Conservation (phyloP, 2,329 filamentous ascomycete species). For the Ploettnerulaceae sp. region DNA sequence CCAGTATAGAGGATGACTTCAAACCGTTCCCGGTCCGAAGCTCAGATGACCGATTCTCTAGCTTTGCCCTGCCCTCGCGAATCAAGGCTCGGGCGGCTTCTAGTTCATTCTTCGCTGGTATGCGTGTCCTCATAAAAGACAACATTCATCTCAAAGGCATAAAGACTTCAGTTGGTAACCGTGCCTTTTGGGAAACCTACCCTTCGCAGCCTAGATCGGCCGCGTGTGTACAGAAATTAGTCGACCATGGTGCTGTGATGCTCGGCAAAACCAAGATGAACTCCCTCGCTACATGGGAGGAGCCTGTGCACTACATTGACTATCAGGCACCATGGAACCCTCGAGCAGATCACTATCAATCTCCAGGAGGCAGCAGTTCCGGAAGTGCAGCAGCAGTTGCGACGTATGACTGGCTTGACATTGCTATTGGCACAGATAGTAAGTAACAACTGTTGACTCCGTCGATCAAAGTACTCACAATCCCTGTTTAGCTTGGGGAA, state of each 20-base stretch:
- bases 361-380: conserved; percentile 43
- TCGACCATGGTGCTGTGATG: conserved; percentile 54
- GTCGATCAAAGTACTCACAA: too few relatives aligned
- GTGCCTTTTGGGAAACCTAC: conserved; percentile 52
- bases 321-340: conserved; percentile 38
- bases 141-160: conserved; percentile 54
- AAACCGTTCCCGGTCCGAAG: too few relatives aligned
- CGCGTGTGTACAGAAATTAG: conserved; percentile 46
- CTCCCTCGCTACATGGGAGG: conserved; percentile 39
- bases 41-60: too few relatives aligned
- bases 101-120: background rate
- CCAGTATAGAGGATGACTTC: too few relatives aligned
- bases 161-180: conserved; percentile 50
- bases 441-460: too few relatives aligned
- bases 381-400: conserved; percentile 35
- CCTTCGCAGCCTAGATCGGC: conserved; percentile 43
- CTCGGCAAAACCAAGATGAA: conserved; percentile 50
- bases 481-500: too few relatives aligned
- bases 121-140: conserved; percentile 58
- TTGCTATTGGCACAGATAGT: conserved; percentile 44
- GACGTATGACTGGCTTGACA: conserved; percentile 44
- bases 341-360: conserved; percentile 44
- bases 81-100: too few relatives aligned
- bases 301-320: conserved; percentile 45
- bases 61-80: too few relatives aligned